Percentiles rank a stretch among this genome's conserved stretches.
Conservation (phyloP, 2,329 filamentous ascomycete genomes). For the Clonostachys rhizophaga region DNA sequence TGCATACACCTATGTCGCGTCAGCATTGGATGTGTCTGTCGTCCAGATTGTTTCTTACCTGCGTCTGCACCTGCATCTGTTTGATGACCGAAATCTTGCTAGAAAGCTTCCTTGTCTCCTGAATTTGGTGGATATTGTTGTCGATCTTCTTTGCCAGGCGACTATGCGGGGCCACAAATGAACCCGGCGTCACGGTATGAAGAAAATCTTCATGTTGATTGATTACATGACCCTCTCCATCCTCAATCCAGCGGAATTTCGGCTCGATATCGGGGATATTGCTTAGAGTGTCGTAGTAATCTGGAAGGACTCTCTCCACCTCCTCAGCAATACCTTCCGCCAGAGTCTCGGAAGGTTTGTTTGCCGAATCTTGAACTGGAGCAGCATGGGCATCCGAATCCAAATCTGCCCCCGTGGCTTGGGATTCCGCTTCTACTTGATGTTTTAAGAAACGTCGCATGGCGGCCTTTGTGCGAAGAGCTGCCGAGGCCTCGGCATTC, state of each 20-base stretch:
- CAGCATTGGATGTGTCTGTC: neutral
- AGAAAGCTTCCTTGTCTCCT: constrained; percentile 92
- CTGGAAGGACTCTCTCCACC: constrained; percentile 78
- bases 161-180: constrained; percentile 72
- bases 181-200: constrained; percentile 67
- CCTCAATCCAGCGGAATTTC: constrained; percentile 81
- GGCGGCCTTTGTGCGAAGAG: constrained; percentile 77
- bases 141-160: constrained; percentile 76
- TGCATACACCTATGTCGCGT: constrained; percentile 68
- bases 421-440: constrained; percentile 62
- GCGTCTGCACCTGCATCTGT: constrained; percentile 98
- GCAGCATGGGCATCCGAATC: constrained; percentile 27
- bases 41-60: constrained; percentile 48
- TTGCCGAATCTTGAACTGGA: constrained; percentile 39
- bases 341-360: constrained; percentile 64
- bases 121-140: constrained; percentile 88
- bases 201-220: constrained; percentile 85
- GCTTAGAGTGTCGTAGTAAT: constrained; percentile 89
- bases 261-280: constrained; percentile 79
- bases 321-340: constrained; percentile 94
- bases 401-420: constrained; percentile 30
- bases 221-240: constrained; percentile 82
- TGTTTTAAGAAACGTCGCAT: constrained; percentile 87
- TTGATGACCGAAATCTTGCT: constrained; percentile 97
- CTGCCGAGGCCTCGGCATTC: constrained; percentile 81